Evolutionary conservation across 148 eudicot genomes (phyloP).

Genomic region (Rhododendron ferrugineum): DNA sequence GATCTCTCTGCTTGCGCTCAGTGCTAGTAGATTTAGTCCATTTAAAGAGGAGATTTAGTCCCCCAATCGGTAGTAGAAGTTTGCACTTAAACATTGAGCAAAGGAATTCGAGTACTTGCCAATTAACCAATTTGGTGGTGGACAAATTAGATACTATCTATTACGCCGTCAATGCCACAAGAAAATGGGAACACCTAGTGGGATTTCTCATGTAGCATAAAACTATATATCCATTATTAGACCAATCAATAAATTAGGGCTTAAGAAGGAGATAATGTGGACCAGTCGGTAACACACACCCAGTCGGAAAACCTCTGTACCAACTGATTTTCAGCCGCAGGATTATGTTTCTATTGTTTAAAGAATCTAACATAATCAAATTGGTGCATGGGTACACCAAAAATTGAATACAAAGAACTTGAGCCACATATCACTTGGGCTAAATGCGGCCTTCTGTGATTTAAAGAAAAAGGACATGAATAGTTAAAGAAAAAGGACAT

Average conservation of each 20-base stretch:
- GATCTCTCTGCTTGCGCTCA: neutral
- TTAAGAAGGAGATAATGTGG: neutral
- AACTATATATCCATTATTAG: neutral
- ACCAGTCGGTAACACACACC: too few species aligned
- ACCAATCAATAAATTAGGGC: neutral
- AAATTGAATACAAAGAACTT: neutral
- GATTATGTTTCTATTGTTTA: too few species aligned
- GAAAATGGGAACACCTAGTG: neutral
- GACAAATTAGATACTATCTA: neutral
- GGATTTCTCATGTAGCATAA: neutral
- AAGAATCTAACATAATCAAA: neutral
- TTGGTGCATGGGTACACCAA: neutral
- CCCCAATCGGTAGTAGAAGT: neutral
- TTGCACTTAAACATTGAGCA: neutral
- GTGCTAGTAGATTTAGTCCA: neutral
- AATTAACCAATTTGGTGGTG: neutral
- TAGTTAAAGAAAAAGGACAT: neutral
- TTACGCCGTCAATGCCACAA: neutral
- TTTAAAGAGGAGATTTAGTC: neutral
- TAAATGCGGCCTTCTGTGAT: neutral
- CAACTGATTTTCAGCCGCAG: neutral
- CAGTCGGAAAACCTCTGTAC: neutral
- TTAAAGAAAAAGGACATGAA: neutral
- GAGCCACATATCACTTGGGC: neutral
- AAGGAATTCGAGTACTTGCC: neutral